These are phyloP conservation scores for Periconia sp. DNA, from an alignment of 2,329 filamentous ascomycete genomes.

Conservation along the genomic window DNA sequence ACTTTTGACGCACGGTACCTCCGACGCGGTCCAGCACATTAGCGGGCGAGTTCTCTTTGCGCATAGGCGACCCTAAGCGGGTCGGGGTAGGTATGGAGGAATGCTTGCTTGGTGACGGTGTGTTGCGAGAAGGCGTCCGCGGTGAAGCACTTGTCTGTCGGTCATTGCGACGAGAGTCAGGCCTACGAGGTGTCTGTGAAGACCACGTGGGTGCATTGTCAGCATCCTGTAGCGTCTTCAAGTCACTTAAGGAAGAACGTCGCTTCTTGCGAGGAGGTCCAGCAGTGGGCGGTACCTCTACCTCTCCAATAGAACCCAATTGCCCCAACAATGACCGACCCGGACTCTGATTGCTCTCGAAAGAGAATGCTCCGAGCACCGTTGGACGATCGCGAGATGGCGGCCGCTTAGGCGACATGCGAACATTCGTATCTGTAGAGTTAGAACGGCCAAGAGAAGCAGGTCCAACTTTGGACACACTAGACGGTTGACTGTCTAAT, in stretches of 20 bases:
- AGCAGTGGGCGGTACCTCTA: conserved; percentile 50
- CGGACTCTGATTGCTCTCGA: conserved; percentile 52
- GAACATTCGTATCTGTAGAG: conserved; percentile 73
- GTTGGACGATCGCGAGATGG: conserved; percentile 62
- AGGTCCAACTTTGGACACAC: conserved; percentile 67
- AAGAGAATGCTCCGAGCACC: conserved; percentile 54
- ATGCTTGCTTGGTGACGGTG: conserved; percentile 44
- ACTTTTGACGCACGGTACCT: conserved; percentile 31
- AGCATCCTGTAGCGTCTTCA: conserved; percentile 71
- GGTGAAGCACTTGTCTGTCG: conserved; percentile 38
- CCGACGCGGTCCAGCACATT: conserved; percentile 28
- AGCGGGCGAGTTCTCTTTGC: conserved; percentile 52
- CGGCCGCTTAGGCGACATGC: conserved; percentile 57
- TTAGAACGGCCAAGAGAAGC: conserved; percentile 67
- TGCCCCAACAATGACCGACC: conserved; percentile 29
- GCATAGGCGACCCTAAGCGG: conserved; percentile 52
- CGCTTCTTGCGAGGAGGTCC: conserved; percentile 69
- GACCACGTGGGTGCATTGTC: conserved; percentile 50
- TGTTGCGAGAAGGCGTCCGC: conserved; percentile 32
- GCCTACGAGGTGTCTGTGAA: conserved; percentile 43
- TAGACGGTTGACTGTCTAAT: conserved; percentile 58
- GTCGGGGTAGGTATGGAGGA: conserved; percentile 47
- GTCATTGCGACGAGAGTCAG: conserved; percentile 28
- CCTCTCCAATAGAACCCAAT: conserved; percentile 60
- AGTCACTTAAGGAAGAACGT: conserved; percentile 88